phyloP scores from a whole-genome alignment of 495 filamentous ascomycete species.

The Viridothelium virens region DNA sequence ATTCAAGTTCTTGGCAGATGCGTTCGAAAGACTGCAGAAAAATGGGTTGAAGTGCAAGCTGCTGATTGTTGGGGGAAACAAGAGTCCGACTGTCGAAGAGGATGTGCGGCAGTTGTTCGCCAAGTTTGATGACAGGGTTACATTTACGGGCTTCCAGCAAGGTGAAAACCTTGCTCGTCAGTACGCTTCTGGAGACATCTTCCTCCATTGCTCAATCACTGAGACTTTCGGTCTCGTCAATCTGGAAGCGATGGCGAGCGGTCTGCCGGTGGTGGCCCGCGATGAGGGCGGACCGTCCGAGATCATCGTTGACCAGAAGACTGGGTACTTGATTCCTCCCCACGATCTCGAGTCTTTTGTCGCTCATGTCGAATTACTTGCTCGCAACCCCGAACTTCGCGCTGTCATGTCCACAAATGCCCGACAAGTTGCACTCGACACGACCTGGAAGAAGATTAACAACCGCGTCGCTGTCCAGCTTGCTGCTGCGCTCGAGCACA shows the following conservation, averaged over 20 bases:
- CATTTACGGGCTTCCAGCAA: conserved; percentile 51
- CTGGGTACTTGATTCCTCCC: conserved; percentile 51
- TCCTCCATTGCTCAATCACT: conserved; percentile 57
- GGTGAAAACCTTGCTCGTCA: conserved; percentile 47
- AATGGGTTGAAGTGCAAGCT: conserved; percentile 50
- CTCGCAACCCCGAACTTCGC: conserved; percentile 35
- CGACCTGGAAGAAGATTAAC: conserved; percentile 59
- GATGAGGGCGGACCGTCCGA: conserved; percentile 59
- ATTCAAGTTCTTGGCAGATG: conserved; percentile 52
- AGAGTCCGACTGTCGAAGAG: conserved; percentile 48
- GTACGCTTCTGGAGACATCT: conserved; percentile 55
- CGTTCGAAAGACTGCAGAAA: conserved; percentile 42
- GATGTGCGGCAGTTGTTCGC: conserved; percentile 48
- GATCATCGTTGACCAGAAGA: conserved; percentile 48
- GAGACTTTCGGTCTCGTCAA: conserved; percentile 61
- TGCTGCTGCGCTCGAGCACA: conserved; percentile 42
- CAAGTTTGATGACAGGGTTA: conserved; percentile 41
- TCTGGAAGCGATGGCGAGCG: conserved; percentile 58
- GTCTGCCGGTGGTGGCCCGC: conserved; percentile 54
- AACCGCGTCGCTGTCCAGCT: conserved; percentile 53
- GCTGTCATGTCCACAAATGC: conserved; percentile 37
- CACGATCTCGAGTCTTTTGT: conserved; percentile 48
- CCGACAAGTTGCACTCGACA: conserved; percentile 46
- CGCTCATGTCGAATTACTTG: conserved; percentile 37
- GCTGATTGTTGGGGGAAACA: conserved; percentile 54